Evolutionary conservation across 768 basidiomycete genomes (phyloP).

Genomic region (Holtermanniella nyarrowii): DNA sequence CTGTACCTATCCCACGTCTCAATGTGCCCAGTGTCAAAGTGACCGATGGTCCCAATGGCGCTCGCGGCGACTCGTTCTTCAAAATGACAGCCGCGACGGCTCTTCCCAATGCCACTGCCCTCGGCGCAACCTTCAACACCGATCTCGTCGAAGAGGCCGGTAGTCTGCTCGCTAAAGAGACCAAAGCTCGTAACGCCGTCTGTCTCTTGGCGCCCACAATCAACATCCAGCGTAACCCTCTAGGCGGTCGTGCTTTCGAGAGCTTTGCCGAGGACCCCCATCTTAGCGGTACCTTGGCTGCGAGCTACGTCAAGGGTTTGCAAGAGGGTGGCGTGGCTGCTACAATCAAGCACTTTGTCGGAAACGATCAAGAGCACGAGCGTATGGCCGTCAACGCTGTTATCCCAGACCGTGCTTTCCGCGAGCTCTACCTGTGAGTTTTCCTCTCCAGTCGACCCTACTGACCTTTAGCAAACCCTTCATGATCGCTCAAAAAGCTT

Average conservation of each 20-base stretch:
- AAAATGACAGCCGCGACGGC: slow-evolving; percentile 51
- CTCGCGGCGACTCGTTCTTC: slow-evolving; percentile 46
- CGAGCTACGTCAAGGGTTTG: slow-evolving; percentile 59
- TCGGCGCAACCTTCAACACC: slow-evolving; percentile 61
- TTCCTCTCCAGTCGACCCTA: slow-evolving; percentile 6
- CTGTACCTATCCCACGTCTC: slow-evolving; percentile 46
- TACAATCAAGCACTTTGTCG: slow-evolving; percentile 61
- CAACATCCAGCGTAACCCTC: slow-evolving; percentile 54
- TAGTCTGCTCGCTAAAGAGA: slow-evolving; percentile 53
- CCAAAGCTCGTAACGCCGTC: slow-evolving; percentile 53
- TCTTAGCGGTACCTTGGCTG: slow-evolving; percentile 53
- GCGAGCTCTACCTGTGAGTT: slow-evolving; percentile 60
- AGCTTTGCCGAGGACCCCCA: slow-evolving; percentile 64
- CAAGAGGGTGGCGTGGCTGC: slow-evolving; percentile 59
- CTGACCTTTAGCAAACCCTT: slow-evolving; percentile 38
- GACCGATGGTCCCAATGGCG: slow-evolving; percentile 66
- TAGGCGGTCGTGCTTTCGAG: slow-evolving; percentile 49
- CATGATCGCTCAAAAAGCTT: slow-evolving; percentile 50
- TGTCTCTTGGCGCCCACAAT: slow-evolving; percentile 63
- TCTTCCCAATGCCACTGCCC: slow-evolving; percentile 58
- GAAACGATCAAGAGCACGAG: slow-evolving; percentile 65
- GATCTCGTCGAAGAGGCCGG: slow-evolving; percentile 52
- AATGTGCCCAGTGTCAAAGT: slow-evolving; percentile 60
- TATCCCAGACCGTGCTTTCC: slow-evolving; percentile 55
- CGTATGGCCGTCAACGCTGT: slow-evolving; percentile 37